A percentile compares a stretch with the other conserved stretches of the same genome.
These are phyloP conservation scores for Narthecium ossifragum DNA, from an alignment of 106 monocot species.

Conservation along the genomic window DNA sequence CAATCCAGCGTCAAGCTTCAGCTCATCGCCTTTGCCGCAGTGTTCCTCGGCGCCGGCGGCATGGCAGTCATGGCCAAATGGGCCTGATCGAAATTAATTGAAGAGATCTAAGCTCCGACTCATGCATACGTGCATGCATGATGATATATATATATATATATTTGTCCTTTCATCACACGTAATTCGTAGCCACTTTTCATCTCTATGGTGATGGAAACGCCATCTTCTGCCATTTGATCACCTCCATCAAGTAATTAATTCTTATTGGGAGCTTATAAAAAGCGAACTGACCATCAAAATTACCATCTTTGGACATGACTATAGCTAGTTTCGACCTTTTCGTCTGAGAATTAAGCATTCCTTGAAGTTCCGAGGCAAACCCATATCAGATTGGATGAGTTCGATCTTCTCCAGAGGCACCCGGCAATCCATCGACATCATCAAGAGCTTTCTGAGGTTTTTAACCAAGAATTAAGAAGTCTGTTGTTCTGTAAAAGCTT, in stretches of 20 bases:
- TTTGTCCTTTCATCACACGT: too few species aligned
- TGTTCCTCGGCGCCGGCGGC: constrained; percentile 40
- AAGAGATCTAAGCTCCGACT: neutral
- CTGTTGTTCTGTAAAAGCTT: too few species aligned
- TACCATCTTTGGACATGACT: constrained; percentile 48
- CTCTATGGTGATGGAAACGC: constrained; percentile 90
- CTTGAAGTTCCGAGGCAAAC: constrained; percentile 52
- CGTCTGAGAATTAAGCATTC: constrained; percentile 38
- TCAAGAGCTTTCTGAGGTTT: constrained; percentile 69
- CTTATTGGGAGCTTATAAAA: constrained; percentile 77
- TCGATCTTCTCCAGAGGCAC: constrained; percentile 73
- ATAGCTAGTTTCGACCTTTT: constrained; percentile 42
- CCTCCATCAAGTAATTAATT: constrained; percentile 61
- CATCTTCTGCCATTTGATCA: constrained; percentile 84
- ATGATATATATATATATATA: too few species aligned
- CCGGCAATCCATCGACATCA: constrained; percentile 90
- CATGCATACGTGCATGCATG: too few species aligned
- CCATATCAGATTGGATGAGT: constrained; percentile 53
- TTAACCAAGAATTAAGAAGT: constrained; percentile 71
- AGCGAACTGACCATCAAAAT: constrained; percentile 54
- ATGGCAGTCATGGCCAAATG: constrained; percentile 55
- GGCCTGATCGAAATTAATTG: constrained; percentile 22
- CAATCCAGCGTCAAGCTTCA: constrained; percentile 51
- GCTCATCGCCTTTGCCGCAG: constrained; percentile 32
- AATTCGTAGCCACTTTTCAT: too few species aligned